Conservation (phyloP, 768 basidiomycete species). For the Fomitopsis serialis region DNA sequence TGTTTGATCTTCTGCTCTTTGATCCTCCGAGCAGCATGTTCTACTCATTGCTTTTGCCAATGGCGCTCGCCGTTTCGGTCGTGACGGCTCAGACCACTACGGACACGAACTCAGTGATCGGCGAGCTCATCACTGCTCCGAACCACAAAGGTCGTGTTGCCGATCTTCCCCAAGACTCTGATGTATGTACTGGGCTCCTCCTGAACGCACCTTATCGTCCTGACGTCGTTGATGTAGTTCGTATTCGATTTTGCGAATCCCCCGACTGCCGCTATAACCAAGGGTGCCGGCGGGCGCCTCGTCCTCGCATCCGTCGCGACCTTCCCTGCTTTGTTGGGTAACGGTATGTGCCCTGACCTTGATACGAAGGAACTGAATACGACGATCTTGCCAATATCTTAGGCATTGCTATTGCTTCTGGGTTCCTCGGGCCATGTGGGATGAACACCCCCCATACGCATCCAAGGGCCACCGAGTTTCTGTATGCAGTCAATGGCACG, state of each 20-base stretch:
- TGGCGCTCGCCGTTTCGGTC: slow-evolving; percentile 11
- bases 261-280: slow-evolving; percentile 7
- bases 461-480: slow-evolving; percentile 29
- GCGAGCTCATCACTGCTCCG: slow-evolving; percentile 15
- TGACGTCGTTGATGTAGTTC: slow-evolving; percentile 11
- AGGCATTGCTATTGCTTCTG: slow-evolving; percentile 22
- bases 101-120: slow-evolving; percentile 8
- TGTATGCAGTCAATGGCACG: slow-evolving; percentile 26
- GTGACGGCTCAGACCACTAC: slow-evolving; percentile 9
- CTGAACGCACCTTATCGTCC: not conserved
- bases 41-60: slow-evolving; percentile 10
- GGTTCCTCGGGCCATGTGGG: slow-evolving; percentile 25
- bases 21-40: slow-evolving; percentile 9
- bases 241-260: slow-evolving; percentile 24
- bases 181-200: slow-evolving; percentile 2
- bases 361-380: slow-evolving; percentile 4
- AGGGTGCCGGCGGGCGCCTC: slow-evolving; percentile 20
- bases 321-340: slow-evolving; percentile 24
- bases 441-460: slow-evolving; percentile 33
- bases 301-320: slow-evolving; percentile 19
- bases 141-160: slow-evolving; percentile 17
- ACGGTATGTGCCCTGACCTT: slow-evolving; percentile 18
- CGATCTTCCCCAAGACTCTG: slow-evolving; percentile 14
- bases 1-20: no score
- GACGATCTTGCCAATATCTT: slow-evolving; percentile 16